Conservation (phyloP, 192 early-diverging fungal genomes). For the Spizellomyces sp. region DNA sequence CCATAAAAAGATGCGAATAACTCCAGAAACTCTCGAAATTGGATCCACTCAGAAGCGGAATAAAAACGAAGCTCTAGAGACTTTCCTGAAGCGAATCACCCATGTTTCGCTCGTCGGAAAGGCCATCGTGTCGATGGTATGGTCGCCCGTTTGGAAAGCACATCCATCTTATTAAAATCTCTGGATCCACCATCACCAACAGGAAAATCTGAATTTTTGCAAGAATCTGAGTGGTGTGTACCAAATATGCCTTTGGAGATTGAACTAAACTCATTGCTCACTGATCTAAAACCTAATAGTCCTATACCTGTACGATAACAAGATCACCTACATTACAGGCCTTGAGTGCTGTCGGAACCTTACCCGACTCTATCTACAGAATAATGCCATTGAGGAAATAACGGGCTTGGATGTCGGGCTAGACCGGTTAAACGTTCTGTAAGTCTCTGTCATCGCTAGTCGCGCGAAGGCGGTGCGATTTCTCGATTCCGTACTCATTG, state of each 20-base stretch:
- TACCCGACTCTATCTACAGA: conserved; percentile 50
- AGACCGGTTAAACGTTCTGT: conserved; percentile 42
- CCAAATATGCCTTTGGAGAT: background rate
- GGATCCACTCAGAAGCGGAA: conserved; percentile 47
- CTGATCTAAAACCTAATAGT: conserved; percentile 24
- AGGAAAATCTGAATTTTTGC: conserved; percentile 44
- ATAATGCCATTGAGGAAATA: conserved; percentile 54
- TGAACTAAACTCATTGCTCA: background rate
- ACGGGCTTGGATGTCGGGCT: conserved; percentile 41
- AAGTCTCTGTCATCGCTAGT: background rate
- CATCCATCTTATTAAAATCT: background rate
- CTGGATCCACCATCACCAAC: background rate
- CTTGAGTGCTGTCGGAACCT: conserved; percentile 39
- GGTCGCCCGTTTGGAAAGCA: background rate
- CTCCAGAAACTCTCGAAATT: conserved; percentile 37
- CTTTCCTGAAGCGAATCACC: conserved; percentile 46
- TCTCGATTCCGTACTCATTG: conserved; percentile 3
- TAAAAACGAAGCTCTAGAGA: conserved; percentile 36
- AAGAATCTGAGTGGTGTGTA: conserved; percentile 36
- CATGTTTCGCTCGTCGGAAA: conserved; percentile 48
- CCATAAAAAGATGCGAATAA: conserved; percentile 29
- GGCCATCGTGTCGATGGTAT: conserved; percentile 46
- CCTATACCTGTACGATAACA: conserved; percentile 59
- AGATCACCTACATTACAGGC: conserved; percentile 44
- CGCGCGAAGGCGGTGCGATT: background rate